Conservation (phyloP, 2,329 filamentous ascomycete species). For the Chrysoporthe deuterocubensis region DNA sequence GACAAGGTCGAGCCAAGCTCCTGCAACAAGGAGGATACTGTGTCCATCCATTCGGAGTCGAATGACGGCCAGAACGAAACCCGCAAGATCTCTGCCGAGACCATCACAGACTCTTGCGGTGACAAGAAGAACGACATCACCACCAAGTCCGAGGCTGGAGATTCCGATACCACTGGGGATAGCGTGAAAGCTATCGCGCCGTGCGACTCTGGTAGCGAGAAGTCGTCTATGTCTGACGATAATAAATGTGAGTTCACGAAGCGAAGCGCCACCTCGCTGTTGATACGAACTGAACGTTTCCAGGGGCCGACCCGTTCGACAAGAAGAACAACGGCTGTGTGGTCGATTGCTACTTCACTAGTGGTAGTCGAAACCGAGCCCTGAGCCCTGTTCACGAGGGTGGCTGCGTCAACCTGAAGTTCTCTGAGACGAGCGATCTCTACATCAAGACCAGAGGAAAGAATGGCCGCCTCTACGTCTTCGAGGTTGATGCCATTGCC, state of each 20-base stretch:
- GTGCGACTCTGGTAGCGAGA: no score
- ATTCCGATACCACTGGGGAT: neutral
- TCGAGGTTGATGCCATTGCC: constrained; percentile 24
- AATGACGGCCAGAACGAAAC: neutral
- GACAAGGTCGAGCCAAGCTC: neutral
- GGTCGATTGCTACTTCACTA: constrained; percentile 24
- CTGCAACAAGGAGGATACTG: neutral
- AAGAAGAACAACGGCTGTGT: constrained; percentile 17
- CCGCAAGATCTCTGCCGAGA: neutral
- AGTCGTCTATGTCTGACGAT: neutral
- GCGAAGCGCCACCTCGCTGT: neutral
- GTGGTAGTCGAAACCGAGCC: constrained; percentile 3
- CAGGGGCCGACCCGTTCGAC: constrained; percentile 20
- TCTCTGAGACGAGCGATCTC: constrained; percentile 22
- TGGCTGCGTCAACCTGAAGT: constrained; percentile 19
- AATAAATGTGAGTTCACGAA: constrained; percentile 7
- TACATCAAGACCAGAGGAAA: constrained; percentile 23
- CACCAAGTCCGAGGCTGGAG: neutral
- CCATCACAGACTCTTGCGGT: neutral
- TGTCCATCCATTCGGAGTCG: neutral
- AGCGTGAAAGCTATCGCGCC: neutral
- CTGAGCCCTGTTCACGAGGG: constrained; percentile 18
- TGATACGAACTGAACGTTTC: neutral
- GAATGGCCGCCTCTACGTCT: constrained; percentile 17
- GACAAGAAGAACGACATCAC: neutral